Evolutionary conservation across 257 asterid species (phyloP).

Genomic region (Solanum sejunctum): DNA sequence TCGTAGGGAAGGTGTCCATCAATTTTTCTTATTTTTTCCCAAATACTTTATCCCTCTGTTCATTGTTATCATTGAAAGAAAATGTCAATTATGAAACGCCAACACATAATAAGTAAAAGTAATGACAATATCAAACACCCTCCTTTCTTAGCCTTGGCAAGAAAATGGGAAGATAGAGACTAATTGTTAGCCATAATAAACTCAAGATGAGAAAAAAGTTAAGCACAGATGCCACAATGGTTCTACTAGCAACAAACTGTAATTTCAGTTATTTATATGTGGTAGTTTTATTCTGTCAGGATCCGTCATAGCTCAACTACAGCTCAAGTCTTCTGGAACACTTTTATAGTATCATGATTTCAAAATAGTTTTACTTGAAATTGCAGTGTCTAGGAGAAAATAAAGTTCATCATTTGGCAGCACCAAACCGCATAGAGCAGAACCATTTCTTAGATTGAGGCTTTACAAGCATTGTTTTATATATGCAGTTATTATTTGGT

Average conservation of each 20-base stretch:
- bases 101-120: background rate
- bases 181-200: background rate
- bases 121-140: background rate
- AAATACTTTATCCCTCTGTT: too few species aligned
- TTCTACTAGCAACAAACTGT: background rate
- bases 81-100: background rate
- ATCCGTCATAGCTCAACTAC: conserved; percentile 19
- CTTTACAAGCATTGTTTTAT: conserved; percentile 45
- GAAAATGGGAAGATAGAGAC: background rate
- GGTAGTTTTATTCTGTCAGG: conserved; percentile 1
- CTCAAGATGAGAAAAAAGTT: background rate
- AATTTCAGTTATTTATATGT: background rate
- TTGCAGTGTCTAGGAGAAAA: conserved; percentile 23
- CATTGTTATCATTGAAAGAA: background rate
- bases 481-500: conserved; percentile 29
- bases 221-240: background rate
- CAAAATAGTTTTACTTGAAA: background rate
- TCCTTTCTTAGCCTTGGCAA: background rate
- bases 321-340: conserved; percentile 18
- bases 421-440: conserved; percentile 67
- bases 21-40: too few species aligned
- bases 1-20: too few species aligned
- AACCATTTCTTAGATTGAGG: conserved; percentile 77
- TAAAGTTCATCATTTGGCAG: conserved; percentile 42
- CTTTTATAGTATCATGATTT: background rate